Conservation (phyloP, 805 yeast species). For the Lipomyces anomalus region DNA sequence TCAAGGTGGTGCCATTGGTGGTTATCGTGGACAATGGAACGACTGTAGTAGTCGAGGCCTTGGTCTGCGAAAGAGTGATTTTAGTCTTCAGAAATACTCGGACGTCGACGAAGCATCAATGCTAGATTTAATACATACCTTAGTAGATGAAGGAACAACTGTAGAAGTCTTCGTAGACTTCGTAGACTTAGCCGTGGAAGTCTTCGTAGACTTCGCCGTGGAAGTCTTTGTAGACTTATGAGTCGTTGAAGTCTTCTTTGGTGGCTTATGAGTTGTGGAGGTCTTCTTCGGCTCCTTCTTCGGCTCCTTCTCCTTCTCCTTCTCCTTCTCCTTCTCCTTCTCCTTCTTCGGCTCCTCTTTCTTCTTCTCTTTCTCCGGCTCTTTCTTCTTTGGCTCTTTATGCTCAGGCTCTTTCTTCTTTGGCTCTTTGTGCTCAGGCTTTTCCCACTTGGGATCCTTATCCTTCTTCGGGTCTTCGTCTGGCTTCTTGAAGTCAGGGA, state of each 20-base stretch:
- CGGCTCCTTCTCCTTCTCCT: conserved; percentile 3
- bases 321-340: conserved; percentile 1
- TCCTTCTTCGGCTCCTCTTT: conserved; percentile 7
- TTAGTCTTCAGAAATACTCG: too few species aligned
- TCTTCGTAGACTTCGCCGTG: too few species aligned
- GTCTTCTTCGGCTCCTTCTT: conserved; percentile 4
- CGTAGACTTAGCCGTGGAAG: too few species aligned
- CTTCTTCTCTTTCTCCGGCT: background rate
- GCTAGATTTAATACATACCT: too few species aligned
- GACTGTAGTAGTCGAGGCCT: too few species aligned
- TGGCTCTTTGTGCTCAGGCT: conserved; percentile 1
- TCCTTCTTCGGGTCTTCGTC: conserved; percentile 12
- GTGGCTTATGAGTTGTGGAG: background rate
- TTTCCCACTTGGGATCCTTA: conserved; percentile 5
- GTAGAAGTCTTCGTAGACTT: too few species aligned
- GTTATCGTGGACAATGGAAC: too few species aligned
- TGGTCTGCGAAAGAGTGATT: too few species aligned
- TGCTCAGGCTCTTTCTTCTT: conserved; percentile 2
- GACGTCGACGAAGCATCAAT: too few species aligned
- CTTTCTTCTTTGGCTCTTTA: background rate
- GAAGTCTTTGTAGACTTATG: too few species aligned
- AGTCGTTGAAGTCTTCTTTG: background rate
- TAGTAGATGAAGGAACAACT: too few species aligned
- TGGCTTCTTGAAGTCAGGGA: conserved; percentile 17
- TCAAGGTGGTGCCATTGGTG: too few species aligned